These are phyloP conservation scores for Musa beccarii DNA, from an alignment of 176 grass and related monocot genomes.

Conservation along the genomic window DNA sequence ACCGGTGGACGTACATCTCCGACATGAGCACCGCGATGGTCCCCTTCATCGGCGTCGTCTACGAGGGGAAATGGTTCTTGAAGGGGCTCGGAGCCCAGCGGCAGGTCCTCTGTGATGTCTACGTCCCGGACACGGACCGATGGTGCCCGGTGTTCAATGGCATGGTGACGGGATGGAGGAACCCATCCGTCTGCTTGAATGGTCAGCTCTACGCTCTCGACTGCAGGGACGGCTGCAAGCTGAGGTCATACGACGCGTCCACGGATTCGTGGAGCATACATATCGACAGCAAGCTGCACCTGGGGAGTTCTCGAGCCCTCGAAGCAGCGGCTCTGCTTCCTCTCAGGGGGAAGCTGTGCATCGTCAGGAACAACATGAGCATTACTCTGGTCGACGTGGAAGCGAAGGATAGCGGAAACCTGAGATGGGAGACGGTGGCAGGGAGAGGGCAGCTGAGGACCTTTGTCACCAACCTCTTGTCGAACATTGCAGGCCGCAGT, in stretches of 20 bases:
- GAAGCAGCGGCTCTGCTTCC: constrained; percentile 57
- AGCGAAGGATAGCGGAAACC: constrained; percentile 3
- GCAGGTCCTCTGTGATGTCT: constrained; percentile 58
- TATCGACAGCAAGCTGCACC: constrained; percentile 41
- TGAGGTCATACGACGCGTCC: constrained; percentile 45
- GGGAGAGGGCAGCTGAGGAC: constrained; percentile 41
- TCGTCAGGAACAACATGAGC: constrained; percentile 78
- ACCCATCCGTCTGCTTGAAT: constrained; percentile 45
- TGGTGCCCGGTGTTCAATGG: constrained; percentile 48
- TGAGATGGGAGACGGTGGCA: constrained; percentile 43
- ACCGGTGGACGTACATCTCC: constrained; percentile 62
- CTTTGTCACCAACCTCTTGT: constrained; percentile 43
- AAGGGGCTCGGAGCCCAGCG: constrained; percentile 46
- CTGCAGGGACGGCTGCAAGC: constrained; percentile 66
- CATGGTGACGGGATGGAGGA: constrained; percentile 67
- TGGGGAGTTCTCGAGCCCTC: constrained; percentile 46
- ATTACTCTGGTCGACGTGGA: constrained; percentile 45
- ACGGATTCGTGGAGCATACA: constrained; percentile 33
- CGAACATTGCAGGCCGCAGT: constrained; percentile 38
- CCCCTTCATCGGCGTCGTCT: constrained; percentile 50
- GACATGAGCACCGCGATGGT: constrained; percentile 52
- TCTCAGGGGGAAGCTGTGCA: constrained; percentile 44
- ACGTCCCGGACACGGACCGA: constrained; percentile 28
- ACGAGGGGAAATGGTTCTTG: constrained; percentile 62
- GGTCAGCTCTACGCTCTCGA: constrained; percentile 52